phyloP scores from a whole-genome alignment of 2,329 filamentous ascomycete species.

The Rachicladosporium sp. region DNA sequence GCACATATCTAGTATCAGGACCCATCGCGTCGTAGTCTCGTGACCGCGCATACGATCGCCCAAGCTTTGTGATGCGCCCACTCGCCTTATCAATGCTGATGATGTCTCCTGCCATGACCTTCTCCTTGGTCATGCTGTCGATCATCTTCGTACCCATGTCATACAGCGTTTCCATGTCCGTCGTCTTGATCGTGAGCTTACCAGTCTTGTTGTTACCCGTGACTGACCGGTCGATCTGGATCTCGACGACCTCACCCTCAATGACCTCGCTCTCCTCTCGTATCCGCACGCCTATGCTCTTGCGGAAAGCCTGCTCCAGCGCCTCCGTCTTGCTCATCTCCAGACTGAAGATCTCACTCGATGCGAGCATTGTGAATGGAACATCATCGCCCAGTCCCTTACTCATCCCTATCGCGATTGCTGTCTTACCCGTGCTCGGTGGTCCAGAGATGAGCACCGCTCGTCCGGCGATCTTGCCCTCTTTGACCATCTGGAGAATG shows the following conservation, averaged over 20 bases:
- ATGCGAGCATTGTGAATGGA: constrained; percentile 89
- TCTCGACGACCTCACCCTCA: constrained; percentile 97
- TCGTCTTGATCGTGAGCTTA: constrained; percentile 98
- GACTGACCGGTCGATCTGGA: constrained; percentile 93
- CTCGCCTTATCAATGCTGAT: constrained; percentile 98
- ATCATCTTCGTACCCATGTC: constrained; percentile 99
- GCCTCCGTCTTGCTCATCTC: constrained; percentile 99
- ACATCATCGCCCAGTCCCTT: constrained; percentile 90
- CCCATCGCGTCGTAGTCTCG: constrained; percentile 99
- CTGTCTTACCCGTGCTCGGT: constrained; percentile 94
- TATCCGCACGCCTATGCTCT: constrained; percentile 94
- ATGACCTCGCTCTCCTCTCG: constrained; percentile 99
- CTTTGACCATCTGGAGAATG: constrained; percentile 97
- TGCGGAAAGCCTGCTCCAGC: constrained; percentile 95
- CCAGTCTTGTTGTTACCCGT: constrained; percentile 95
- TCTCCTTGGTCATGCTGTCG: constrained; percentile 98
- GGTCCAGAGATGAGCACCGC: constrained; percentile 91
- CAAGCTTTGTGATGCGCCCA: constrained; percentile 94
- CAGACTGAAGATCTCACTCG: constrained; percentile 94
- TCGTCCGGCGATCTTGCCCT: constrained; percentile 93
- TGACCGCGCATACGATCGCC: constrained; percentile 84
- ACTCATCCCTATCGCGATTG: constrained; percentile 97
- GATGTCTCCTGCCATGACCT: constrained; percentile 95
- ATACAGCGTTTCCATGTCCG: constrained; percentile 98
- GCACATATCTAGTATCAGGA: constrained; percentile 92